These are phyloP conservation scores for Myrmaecium sp. DNA, from an alignment of 2,329 filamentous ascomycete species.

Conservation along the genomic window DNA sequence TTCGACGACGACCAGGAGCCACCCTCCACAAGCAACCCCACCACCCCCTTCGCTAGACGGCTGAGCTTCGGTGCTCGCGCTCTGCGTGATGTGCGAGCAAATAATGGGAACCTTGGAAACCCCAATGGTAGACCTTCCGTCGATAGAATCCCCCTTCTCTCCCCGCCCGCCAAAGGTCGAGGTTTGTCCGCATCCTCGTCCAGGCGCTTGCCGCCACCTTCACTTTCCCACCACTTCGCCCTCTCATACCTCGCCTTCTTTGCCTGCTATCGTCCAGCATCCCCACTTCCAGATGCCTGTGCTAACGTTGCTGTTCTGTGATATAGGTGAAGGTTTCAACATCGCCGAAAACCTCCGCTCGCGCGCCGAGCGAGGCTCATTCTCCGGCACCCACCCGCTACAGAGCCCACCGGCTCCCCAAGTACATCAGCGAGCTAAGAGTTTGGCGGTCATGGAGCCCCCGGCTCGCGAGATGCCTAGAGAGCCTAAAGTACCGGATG, in stretches of 20 bases:
- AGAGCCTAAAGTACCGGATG: slow-evolving; percentile 48
- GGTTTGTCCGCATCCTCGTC: slow-evolving; percentile 34
- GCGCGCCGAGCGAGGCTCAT: slow-evolving; percentile 61
- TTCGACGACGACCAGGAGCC: slow-evolving; percentile 43
- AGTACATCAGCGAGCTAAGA: slow-evolving; percentile 50
- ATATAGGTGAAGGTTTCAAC: slow-evolving; percentile 83
- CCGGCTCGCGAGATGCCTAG: slow-evolving; percentile 43
- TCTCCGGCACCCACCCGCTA: slow-evolving; percentile 36
- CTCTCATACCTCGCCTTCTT: slow-evolving; percentile 9
- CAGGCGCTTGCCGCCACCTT: slow-evolving; percentile 17
- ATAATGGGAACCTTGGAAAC: slow-evolving; percentile 33
- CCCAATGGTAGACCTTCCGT: slow-evolving; percentile 45
- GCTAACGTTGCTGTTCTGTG: slow-evolving; percentile 43
- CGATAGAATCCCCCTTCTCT: slow-evolving; percentile 27
- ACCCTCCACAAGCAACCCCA: slow-evolving; percentile 41
- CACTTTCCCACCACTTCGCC: slow-evolving; percentile 16
- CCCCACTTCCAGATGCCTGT: slow-evolving; percentile 29
- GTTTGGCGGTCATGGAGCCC: slow-evolving; percentile 44
- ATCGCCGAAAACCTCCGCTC: slow-evolving; percentile 92
- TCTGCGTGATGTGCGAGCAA: slow-evolving; percentile 49
- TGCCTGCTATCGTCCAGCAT: neutral
- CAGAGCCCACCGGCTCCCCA: slow-evolving; percentile 13
- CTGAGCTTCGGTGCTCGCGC: slow-evolving; percentile 82
- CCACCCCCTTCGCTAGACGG: slow-evolving; percentile 62
- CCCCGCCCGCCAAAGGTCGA: slow-evolving; percentile 38